Conservation (phyloP, 495 filamentous ascomycete species). For the Aspergillus biplanus region DNA sequence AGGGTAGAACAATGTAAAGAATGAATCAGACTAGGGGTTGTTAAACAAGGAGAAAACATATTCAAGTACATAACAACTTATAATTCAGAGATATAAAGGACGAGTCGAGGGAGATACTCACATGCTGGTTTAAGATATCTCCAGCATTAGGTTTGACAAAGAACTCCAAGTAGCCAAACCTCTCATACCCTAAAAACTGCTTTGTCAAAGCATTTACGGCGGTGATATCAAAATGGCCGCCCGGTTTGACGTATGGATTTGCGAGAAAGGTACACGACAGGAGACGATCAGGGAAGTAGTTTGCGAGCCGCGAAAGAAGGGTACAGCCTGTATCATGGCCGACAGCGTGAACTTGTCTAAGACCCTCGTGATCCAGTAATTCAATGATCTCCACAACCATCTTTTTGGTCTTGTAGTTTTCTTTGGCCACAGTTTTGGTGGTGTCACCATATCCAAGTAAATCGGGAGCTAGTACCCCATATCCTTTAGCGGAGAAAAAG, state of each 20-base stretch:
- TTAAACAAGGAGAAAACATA: neutral
- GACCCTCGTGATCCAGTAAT: constrained; percentile 32
- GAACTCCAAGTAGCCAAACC: constrained; percentile 34
- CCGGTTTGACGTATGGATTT: constrained; percentile 31
- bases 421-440: constrained; percentile 36
- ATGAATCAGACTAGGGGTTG: constrained; percentile 26
- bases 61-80: neutral
- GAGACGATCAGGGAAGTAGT: constrained; percentile 33
- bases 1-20: constrained; percentile 34
- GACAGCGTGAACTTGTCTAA: constrained; percentile 24
- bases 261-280: constrained; percentile 30
- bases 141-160: constrained; percentile 28
- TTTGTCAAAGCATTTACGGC: constrained; percentile 28
- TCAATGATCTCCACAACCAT: constrained; percentile 44
- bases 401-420: constrained; percentile 34
- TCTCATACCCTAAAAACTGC: constrained; percentile 31
- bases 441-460: constrained; percentile 55
- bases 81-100: no score
- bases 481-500: constrained; percentile 36
- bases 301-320: constrained; percentile 33
- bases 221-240: constrained; percentile 28
- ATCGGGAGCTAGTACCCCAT: constrained; percentile 52
- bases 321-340: constrained; percentile 36
- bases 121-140: constrained; percentile 32
- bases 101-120: constrained; percentile 11